phyloP scores from a whole-genome alignment of 139 green algal genomes.

The Trebouxia sp. region DNA sequence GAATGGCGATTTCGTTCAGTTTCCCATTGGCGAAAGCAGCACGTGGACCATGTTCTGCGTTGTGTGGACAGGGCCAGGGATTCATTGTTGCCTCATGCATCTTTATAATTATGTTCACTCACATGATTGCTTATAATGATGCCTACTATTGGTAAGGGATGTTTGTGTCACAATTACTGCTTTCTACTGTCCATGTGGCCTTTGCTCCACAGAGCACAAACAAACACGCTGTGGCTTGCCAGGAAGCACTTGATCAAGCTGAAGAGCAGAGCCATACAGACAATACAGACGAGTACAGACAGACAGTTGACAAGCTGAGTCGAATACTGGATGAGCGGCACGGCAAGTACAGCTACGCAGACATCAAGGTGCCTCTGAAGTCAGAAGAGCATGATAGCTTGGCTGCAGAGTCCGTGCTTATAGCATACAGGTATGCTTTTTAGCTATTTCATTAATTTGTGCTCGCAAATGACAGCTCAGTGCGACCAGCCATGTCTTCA shows the following conservation, averaged over 20 bases:
- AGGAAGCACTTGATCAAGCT: background rate
- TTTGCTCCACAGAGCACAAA: too few species aligned
- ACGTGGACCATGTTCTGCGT: too few species aligned
- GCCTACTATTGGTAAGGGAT: too few species aligned
- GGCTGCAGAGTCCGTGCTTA: conserved; percentile 39
- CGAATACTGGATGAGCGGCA: conserved; percentile 61
- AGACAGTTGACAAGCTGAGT: conserved; percentile 44
- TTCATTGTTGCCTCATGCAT: too few species aligned
- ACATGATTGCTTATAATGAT: too few species aligned
- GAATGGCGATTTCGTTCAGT: too few species aligned
- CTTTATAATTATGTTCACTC: too few species aligned
- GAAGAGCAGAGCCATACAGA: background rate
- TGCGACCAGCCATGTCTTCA: background rate
- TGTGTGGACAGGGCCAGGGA: too few species aligned
- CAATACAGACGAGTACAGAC: conserved; percentile 30
- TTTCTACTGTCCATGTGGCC: too few species aligned
- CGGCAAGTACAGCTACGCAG: conserved; percentile 68
- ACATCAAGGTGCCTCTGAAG: conserved; percentile 67
- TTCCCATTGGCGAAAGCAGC: too few species aligned
- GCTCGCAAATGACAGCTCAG: background rate
- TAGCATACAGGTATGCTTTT: conserved; percentile 33
- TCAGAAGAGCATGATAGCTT: conserved; percentile 34
- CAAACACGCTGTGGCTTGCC: background rate
- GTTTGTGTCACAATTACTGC: too few species aligned
- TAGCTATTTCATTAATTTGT: background rate